Evolutionary conservation across 2,329 filamentous ascomycete species (phyloP), one percentile per base, ranked within the genome.

Genomic region (Colletotrichum chlorophyti): DNA sequence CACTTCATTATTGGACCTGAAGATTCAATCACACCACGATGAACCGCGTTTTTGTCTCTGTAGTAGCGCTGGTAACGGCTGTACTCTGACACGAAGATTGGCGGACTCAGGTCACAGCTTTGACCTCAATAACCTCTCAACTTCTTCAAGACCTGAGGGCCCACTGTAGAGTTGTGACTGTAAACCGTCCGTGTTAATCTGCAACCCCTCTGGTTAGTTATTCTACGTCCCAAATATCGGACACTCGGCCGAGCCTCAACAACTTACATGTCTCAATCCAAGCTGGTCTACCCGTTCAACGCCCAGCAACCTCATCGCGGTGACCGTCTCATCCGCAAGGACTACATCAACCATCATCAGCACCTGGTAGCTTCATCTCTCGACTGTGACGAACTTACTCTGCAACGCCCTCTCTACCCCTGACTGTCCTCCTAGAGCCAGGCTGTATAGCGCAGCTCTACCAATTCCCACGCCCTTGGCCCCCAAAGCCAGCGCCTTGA

Each of bases 401-500:
- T 82, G 78, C 51, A 83, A 78, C 57, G 83, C 70, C 68, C 83
- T 78, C 64, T 83, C 79, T 15, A 82, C 78, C 2, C 82, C 82
- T 53, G 79, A 79, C 64, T 83, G 79, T 5, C 82, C 82, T 58
- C 84, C 84, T 4, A 79, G 42, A 12, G 57, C 78, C 23, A 81
- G 70, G 2, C 80, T 79, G 63, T 81, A 85, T 6, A 85, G 68
- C 58, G 79, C 80, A 14, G 80, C 81, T 12, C 82, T 70, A 0
- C 82, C 82, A 47, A 85, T 75, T 0, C 82, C 80, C 4, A 83
- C 82, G 10, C 81, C 80, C 0, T 76, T 82, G 5, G 80, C 82
- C 0, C 82, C 83, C 0, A 85, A 69, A 21, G 78, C 79, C 7
- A 84, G 66, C 3, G 79, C 79, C 62, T 84, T 85, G 21, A 85